phyloP scores from a whole-genome alignment of 2,329 filamentous ascomycete species.

The Aspergillus pseudotamarii region DNA sequence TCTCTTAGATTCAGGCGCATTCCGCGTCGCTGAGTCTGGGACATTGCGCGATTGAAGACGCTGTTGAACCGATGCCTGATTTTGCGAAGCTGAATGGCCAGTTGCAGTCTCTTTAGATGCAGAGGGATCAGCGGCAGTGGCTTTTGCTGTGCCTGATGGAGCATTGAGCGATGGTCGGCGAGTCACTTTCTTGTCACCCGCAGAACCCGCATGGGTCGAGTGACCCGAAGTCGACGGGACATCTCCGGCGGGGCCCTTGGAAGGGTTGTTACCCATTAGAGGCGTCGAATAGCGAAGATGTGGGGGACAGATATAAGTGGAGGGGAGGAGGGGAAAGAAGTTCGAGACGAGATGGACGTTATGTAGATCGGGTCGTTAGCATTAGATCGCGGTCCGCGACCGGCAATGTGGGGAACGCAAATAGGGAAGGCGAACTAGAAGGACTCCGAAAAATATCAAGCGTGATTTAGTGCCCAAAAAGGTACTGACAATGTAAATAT shows the following conservation, averaged over 20 bases:
- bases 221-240: slow-evolving; percentile 30
- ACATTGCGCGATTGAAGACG: slow-evolving; percentile 44
- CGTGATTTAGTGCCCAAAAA: not conserved
- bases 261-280: slow-evolving; percentile 54
- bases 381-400: slow-evolving; percentile 24
- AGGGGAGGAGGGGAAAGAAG: slow-evolving; percentile 10
- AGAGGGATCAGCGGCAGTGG: slow-evolving; percentile 46
- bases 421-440: not conserved
- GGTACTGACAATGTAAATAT: not conserved
- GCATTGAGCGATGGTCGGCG: slow-evolving; percentile 46
- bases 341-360: slow-evolving; percentile 10
- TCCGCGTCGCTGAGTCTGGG: slow-evolving; percentile 33
- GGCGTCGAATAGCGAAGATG: slow-evolving; percentile 20
- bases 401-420: slow-evolving; percentile 18
- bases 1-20: slow-evolving; percentile 22
- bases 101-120: slow-evolving; percentile 47
- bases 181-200: slow-evolving; percentile 42
- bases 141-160: slow-evolving; percentile 40
- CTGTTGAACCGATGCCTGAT: slow-evolving; percentile 42
- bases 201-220: slow-evolving; percentile 26
- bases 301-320: slow-evolving; percentile 10
- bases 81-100: slow-evolving; percentile 40
- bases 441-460: not conserved
- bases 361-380: slow-evolving; percentile 24
- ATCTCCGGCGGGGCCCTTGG: slow-evolving; percentile 43